Conservation (phyloP, 805 yeast species). For the Pichia kluyveri region DNA sequence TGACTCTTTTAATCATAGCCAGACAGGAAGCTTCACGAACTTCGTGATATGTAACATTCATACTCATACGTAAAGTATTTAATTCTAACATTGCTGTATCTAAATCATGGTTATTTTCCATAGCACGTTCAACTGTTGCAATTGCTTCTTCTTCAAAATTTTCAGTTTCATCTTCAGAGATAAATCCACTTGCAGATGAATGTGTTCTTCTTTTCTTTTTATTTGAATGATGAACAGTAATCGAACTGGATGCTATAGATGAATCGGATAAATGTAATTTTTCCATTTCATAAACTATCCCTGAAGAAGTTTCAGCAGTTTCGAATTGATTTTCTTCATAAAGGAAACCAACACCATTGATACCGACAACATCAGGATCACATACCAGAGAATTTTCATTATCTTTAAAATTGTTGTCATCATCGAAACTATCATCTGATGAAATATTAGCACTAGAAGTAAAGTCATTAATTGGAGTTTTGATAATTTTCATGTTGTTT, state of each 20-base stretch:
- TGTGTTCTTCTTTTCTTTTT: conserved; percentile 32
- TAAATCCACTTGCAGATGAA: conserved; percentile 26
- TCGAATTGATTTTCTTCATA: conserved; percentile 43
- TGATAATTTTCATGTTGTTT: conserved; percentile 43
- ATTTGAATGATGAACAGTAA: conserved; percentile 17
- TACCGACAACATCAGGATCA: conserved; percentile 33
- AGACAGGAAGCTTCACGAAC: conserved; percentile 74
- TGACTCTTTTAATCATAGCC: conserved; percentile 62
- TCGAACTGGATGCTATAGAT: conserved; percentile 42
- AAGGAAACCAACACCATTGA: conserved; percentile 40
- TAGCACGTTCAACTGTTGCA: conserved; percentile 86
- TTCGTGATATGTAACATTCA: conserved; percentile 92
- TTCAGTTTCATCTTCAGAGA: conserved; percentile 42
- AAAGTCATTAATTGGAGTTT: conserved; percentile 31
- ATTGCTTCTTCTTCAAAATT: conserved; percentile 85
- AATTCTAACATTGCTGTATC: conserved; percentile 90
- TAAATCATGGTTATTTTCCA: conserved; percentile 84
- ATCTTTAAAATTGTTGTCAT: neutral
- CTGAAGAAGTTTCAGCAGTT: conserved; percentile 31
- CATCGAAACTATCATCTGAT: conserved; percentile 11
- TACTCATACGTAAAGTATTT: conserved; percentile 93
- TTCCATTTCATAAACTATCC: conserved; percentile 35
- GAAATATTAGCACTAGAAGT: conserved; percentile 5
- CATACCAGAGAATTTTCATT: conserved; percentile 9
- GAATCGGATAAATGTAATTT: conserved; percentile 42